phyloP scores from a whole-genome alignment of 2,329 filamentous ascomycete genomes.

The Lojkania enalia region DNA sequence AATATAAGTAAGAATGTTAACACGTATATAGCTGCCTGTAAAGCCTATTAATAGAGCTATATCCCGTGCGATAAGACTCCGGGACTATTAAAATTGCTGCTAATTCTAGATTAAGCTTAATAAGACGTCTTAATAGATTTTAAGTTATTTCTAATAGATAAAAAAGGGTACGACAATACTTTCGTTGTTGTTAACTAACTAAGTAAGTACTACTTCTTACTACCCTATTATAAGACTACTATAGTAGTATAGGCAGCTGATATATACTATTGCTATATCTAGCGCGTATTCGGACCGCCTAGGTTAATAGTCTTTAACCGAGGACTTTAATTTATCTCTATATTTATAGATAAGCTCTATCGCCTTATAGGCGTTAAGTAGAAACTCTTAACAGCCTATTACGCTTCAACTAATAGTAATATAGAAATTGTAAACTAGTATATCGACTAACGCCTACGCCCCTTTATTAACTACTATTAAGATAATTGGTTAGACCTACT shows the following conservation, averaged over 20 bases:
- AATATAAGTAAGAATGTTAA: neutral
- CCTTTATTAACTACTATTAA: slow-evolving; percentile 4
- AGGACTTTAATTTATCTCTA: neutral
- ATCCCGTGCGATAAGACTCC: neutral
- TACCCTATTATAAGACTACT: neutral
- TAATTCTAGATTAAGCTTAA: neutral
- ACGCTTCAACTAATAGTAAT: slow-evolving; percentile 23
- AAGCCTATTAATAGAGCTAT: neutral
- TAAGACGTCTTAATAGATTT: neutral
- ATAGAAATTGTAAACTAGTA: slow-evolving; percentile 17
- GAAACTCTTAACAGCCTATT: slow-evolving; percentile 21
- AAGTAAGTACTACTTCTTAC: neutral
- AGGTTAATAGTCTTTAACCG: neutral
- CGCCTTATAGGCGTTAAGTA: slow-evolving; percentile 1
- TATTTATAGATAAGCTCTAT: neutral
- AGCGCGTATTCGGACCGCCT: neutral
- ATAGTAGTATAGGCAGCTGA: neutral
- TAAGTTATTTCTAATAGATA: neutral
- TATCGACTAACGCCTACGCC: slow-evolving; percentile 4
- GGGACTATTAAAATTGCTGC: neutral
- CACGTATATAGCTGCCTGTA: neutral
- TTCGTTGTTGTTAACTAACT: neutral
- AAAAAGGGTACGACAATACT: neutral
- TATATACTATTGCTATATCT: neutral
- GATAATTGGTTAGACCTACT: slow-evolving; percentile 4